Conservation (phyloP, 441 rosid species). For the Breynia disticha region DNA sequence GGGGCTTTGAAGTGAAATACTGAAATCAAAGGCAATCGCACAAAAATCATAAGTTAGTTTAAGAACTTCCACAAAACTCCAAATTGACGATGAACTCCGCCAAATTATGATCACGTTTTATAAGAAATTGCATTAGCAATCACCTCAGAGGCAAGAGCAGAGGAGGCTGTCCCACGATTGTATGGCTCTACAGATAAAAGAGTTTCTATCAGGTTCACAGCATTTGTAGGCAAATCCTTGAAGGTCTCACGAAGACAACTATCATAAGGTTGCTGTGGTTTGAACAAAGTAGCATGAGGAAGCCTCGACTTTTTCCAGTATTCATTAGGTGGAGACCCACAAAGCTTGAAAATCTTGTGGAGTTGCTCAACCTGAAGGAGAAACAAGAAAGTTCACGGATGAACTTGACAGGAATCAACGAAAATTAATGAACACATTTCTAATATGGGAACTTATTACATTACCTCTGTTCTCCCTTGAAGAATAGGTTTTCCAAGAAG, state of each 20-base stretch:
- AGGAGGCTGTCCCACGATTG: slow-evolving; percentile 82
- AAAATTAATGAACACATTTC: too few relatives aligned
- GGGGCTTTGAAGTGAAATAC: slow-evolving; percentile 68
- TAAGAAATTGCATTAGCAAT: background rate
- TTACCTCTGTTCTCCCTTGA: slow-evolving; percentile 89
- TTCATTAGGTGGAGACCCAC: slow-evolving; percentile 78
- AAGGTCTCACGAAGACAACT: slow-evolving; percentile 57
- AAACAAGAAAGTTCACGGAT: too few relatives aligned
- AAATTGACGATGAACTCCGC: too few relatives aligned
- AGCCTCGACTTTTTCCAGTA: slow-evolving; percentile 61
- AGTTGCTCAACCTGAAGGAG: too few relatives aligned
- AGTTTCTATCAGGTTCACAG: slow-evolving; percentile 48
- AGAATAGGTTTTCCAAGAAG: slow-evolving; percentile 69
- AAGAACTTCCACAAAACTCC: too few relatives aligned
- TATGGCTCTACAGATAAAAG: slow-evolving; percentile 68
- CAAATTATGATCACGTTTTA: background rate
- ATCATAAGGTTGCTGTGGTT: slow-evolving; percentile 58
- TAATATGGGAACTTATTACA: too few relatives aligned
- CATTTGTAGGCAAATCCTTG: slow-evolving; percentile 35
- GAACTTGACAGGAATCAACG: too few relatives aligned
- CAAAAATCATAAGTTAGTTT: background rate
- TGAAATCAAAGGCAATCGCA: slow-evolving; percentile 17
- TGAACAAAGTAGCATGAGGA: slow-evolving; percentile 60
- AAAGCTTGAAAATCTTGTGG: slow-evolving; percentile 67
- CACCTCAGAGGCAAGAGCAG: slow-evolving; percentile 66